A percentile compares a stretch with the other conserved stretches of the same genome.
Conservation (phyloP, 2,329 filamentous ascomycete species). For the Didymella exigua region DNA sequence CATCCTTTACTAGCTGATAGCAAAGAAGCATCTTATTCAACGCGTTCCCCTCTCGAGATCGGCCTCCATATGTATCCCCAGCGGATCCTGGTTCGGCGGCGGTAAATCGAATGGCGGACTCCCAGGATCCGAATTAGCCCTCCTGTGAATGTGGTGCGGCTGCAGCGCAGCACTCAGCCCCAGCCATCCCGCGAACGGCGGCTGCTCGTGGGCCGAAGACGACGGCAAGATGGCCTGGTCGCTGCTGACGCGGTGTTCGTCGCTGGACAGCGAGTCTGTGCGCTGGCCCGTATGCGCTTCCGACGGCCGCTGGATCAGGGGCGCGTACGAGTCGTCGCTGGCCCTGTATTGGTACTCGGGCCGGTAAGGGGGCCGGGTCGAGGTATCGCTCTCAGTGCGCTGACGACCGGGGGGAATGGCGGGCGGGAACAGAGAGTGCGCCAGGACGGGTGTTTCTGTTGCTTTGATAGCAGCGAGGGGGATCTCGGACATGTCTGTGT, state of each 20-base stretch:
- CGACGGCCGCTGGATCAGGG: slow-evolving; percentile 16
- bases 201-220: too few relatives aligned
- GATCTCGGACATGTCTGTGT: too few relatives aligned
- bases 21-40: too few relatives aligned
- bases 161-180: slow-evolving; percentile 16
- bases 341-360: background rate
- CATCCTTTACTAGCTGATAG: too few relatives aligned
- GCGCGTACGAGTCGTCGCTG: slow-evolving; percentile 11
- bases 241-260: slow-evolving; percentile 4
- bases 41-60: too few relatives aligned
- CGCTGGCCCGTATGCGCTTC: slow-evolving; percentile 15
- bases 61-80: slow-evolving; percentile 17
- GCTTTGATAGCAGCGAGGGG: too few relatives aligned
- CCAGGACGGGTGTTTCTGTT: slow-evolving; percentile 29
- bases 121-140: slow-evolving; percentile 23
- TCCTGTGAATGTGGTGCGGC: slow-evolving; percentile 19
- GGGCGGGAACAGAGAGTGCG: slow-evolving; percentile 28
- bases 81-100: background rate
- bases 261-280: slow-evolving; percentile 7
- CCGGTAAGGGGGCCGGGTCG: background rate
- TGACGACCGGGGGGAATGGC: slow-evolving; percentile 17
- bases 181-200: slow-evolving; percentile 13
- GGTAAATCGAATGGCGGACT: slow-evolving; percentile 7
- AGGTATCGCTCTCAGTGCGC: slow-evolving; percentile 23
- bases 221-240: background rate